Base-by-base conservation (phyloP, 257 asterid species). In the Solanum corneliomulleri region DNA sequence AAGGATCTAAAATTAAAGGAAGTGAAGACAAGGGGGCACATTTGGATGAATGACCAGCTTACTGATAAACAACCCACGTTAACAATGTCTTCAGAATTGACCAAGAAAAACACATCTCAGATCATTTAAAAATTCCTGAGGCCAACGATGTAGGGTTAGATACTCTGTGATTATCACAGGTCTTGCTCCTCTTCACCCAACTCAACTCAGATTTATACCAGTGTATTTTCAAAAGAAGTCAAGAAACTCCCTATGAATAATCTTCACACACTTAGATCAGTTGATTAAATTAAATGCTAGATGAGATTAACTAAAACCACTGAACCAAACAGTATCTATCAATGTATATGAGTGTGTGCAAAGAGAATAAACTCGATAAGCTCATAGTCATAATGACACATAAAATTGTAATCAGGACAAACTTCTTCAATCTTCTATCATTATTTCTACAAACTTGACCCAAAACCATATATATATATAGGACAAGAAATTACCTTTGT, bases 401-500 rank as follows among this genome's bases (percentile, higher is more conserved):
- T 21, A 11, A 21, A 74, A 74, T 41, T 39, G 33, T 12, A 41
- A 41, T 39, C 39, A 9, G 37, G 27, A 78, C 21, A 80, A 78
- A 25, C 14, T 44, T n/a, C 13, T 44, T 44, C 31, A 25, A 45
- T 25, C 41, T 45, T 47, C 41, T 66, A 68, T 33, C 25, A 39
- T 18, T 64, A 25, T 25, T 68, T 42, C 13, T 27, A 14, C 66
- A 85, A 39, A 44, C 25, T 41, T n/a, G 4, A 84, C 62, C 62
- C 76, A 87, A 41, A 35, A 60, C 13, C 39, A 27, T 77, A 66
- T 25, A 27, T 35, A 49, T 83, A 66, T 25, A 27, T 35, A 62
- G 70, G 74, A n/a, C 47, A 6, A 85, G 78, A 37, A 25, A 85
- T 80, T 91, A 90, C 93, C 93, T 88, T 85, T 77, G 88, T 87